phyloP scores from a whole-genome alignment of 2,329 filamentous ascomycete genomes.

The Pseudogymnoascus sp. region DNA sequence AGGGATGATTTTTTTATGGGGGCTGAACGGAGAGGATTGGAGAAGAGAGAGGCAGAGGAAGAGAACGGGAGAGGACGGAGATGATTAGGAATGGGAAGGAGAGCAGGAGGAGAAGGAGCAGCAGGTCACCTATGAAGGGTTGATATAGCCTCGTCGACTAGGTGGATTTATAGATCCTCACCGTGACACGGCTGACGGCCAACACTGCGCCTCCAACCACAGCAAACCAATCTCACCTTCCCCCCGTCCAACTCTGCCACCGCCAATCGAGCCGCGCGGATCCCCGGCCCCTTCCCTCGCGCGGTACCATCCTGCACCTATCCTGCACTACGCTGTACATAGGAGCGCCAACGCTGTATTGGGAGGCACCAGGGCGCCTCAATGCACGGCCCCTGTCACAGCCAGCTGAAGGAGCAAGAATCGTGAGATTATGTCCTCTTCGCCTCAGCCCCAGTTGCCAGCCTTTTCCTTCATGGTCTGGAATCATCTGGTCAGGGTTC shows the following conservation, averaged over 20 bases:
- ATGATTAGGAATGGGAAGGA: not conserved
- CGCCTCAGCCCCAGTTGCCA: not conserved
- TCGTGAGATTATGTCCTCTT: slow-evolving; percentile 4
- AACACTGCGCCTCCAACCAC: slow-evolving; percentile 2
- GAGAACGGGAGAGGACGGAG: not conserved
- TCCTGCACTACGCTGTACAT: slow-evolving; percentile 7
- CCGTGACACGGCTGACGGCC: not conserved
- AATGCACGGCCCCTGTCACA: not conserved
- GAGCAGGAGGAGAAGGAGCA: not conserved
- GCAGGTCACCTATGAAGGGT: not conserved
- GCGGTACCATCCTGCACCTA: not conserved
- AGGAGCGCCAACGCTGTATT: slow-evolving; percentile 1
- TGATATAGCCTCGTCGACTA: not conserved
- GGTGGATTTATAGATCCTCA: not conserved
- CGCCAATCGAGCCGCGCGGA: slow-evolving; percentile 5
- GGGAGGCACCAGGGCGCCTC: not conserved
- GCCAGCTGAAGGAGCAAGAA: not conserved
- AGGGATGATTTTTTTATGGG: not conserved
- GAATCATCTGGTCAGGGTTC: not conserved
- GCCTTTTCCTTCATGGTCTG: not conserved
- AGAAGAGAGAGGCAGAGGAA: not conserved
- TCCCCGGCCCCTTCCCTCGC: not conserved
- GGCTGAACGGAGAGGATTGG: not conserved
- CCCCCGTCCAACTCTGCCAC: not conserved
- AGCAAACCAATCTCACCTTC: not conserved